Percentiles rank a stretch among this genome's conserved stretches.
These are phyloP conservation scores for Saccharomycopsis sp. DNA, from an alignment of 805 yeast species.

Conservation along the genomic window DNA sequence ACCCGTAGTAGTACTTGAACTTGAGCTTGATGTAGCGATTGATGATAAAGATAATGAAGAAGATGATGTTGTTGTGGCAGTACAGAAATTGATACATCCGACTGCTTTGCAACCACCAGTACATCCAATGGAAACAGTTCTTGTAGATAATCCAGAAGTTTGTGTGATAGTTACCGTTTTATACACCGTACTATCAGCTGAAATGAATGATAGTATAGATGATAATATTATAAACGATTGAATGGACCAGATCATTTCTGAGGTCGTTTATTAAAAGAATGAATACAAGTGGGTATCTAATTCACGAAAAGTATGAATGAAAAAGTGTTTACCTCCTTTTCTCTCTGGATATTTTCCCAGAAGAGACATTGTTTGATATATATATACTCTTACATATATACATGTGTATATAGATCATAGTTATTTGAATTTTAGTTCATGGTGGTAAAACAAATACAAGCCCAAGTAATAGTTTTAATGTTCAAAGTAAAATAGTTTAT, in stretches of 20 bases:
- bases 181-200: slow-evolving; percentile 10
- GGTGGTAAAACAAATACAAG: too few species aligned
- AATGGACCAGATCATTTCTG: not conserved
- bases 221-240: not conserved
- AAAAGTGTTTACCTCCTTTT: too few species aligned
- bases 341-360: too few species aligned
- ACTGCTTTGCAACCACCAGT: not conserved
- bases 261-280: not conserved
- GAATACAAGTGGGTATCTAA: not conserved
- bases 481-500: too few species aligned
- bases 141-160: slow-evolving; percentile 8
- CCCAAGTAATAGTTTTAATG: too few species aligned
- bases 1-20: not conserved
- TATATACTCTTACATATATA: too few species aligned
- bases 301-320: too few species aligned
- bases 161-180: slow-evolving; percentile 5
- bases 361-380: too few species aligned
- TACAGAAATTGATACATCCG: too few species aligned
- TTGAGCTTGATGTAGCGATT: not conserved
- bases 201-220: slow-evolving; percentile 2
- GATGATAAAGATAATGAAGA: not conserved
- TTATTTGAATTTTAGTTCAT: too few species aligned
- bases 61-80: slow-evolving; percentile 5
- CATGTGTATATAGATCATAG: too few species aligned
- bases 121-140: slow-evolving; percentile 4